These are phyloP conservation scores for Triadica sebifera DNA, from an alignment of 345 rosid genomes.

Conservation along the genomic window DNA sequence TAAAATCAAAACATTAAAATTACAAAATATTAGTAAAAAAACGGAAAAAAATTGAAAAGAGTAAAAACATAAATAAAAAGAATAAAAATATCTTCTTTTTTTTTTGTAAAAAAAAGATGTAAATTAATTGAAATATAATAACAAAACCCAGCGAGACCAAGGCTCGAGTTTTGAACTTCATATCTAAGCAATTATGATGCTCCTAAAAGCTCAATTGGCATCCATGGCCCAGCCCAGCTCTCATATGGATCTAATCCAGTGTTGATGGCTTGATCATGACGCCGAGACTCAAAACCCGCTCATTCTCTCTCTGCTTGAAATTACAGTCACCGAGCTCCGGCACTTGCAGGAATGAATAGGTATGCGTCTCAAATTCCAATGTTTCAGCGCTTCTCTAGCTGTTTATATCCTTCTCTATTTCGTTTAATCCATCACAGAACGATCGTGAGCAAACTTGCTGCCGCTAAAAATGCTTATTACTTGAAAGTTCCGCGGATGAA, in stretches of 20 bases:
- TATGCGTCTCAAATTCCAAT: conserved; percentile 5
- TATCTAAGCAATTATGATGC: too few relatives aligned
- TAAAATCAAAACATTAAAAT: too few relatives aligned
- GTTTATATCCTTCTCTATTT: not conserved
- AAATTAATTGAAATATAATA: too few relatives aligned
- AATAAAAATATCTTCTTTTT: too few relatives aligned
- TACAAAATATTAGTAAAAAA: too few relatives aligned
- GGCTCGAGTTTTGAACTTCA: too few relatives aligned
- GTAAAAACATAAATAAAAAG: too few relatives aligned
- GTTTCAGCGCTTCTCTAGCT: not conserved
- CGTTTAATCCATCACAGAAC: conserved; percentile 2
- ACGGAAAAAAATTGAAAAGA: too few relatives aligned
- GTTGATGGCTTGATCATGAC: not conserved
- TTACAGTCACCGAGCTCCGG: not conserved
- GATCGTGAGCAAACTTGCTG: conserved; percentile 6
- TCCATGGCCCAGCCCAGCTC: too few relatives aligned
- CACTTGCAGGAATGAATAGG: conserved; percentile 17
- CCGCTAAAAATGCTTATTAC: not conserved
- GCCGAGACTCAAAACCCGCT: not conserved
- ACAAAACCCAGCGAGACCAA: too few relatives aligned
- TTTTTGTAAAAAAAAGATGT: too few relatives aligned
- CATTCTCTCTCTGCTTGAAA: not conserved
- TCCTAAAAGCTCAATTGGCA: not conserved
- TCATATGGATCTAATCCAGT: not conserved
- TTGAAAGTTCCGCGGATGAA: conserved; percentile 10